Conservation (phyloP, 805 yeast genomes). For the Metschnikowia aberdeeniae region DNA sequence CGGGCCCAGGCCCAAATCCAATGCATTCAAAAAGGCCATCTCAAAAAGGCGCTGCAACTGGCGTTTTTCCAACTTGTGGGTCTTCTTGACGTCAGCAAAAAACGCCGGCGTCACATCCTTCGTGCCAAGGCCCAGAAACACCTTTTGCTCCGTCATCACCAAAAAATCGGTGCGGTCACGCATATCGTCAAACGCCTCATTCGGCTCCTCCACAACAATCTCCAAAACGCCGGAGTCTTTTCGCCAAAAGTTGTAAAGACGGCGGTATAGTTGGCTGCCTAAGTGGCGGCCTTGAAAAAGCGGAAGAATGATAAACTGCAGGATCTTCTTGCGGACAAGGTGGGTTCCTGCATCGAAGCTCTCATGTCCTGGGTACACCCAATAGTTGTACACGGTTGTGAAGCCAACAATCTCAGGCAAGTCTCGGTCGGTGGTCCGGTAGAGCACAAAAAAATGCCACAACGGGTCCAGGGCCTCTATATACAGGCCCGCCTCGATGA, state of each 20-base stretch:
- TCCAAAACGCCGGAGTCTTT: conserved; percentile 53
- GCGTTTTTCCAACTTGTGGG: conserved; percentile 63
- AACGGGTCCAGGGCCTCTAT: conserved; percentile 70
- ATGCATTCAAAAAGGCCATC: conserved; percentile 55
- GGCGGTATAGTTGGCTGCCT: conserved; percentile 63
- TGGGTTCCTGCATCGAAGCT: conserved; percentile 44
- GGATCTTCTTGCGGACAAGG: conserved; percentile 64
- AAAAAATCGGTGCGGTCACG: conserved; percentile 76
- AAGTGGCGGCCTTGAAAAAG: conserved; percentile 71
- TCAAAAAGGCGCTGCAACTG: conserved; percentile 78
- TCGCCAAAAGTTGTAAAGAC: conserved; percentile 54
- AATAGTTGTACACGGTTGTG: conserved; percentile 78
- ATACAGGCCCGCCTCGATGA: conserved; percentile 91
- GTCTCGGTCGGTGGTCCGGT: conserved; percentile 20
- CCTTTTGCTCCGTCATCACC: conserved; percentile 12
- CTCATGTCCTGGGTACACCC: conserved; percentile 59
- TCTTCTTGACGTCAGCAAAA: conserved; percentile 38
- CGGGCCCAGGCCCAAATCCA: conserved; percentile 21
- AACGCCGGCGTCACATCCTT: conserved; percentile 17
- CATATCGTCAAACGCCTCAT: conserved; percentile 85
- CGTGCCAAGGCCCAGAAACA: conserved; percentile 10
- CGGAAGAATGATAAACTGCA: conserved; percentile 84
- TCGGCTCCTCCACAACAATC: conserved; percentile 91
- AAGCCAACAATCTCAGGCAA: conserved; percentile 64
- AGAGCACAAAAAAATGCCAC: conserved; percentile 75